A percentile compares a stretch with the other conserved stretches of the same genome.
phyloP scores from a whole-genome alignment of 2,329 filamentous ascomycete species.

The Teratosphaeria destructans region DNA sequence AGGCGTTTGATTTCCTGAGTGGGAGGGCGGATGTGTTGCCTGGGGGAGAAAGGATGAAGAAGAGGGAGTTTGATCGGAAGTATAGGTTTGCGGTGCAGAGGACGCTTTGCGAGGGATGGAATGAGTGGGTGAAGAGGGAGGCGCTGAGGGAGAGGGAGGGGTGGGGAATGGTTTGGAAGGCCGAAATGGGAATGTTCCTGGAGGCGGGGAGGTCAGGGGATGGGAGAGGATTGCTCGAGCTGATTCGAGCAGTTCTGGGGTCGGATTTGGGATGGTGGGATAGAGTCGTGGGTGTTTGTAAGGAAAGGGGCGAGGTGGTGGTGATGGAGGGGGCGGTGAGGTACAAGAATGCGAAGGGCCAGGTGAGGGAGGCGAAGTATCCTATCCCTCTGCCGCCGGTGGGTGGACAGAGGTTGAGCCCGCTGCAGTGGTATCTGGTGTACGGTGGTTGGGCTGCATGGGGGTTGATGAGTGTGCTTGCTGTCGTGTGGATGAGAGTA shows the following conservation, averaged over 20 bases:
- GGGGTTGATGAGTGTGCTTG: background rate
- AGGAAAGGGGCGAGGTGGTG: background rate
- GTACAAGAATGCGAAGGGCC: background rate
- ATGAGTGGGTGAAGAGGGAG: background rate
- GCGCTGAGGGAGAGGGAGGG: background rate
- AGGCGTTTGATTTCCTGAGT: background rate
- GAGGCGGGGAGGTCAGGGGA: background rate
- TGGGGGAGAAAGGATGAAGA: background rate
- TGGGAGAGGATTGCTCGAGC: background rate
- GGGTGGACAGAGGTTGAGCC: background rate
- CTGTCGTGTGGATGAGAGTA: background rate
- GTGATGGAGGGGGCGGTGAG: background rate
- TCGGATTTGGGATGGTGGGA: background rate
- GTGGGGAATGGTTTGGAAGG: background rate
- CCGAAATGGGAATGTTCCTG: background rate
- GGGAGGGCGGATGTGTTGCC: background rate
- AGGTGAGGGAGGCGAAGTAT: background rate
- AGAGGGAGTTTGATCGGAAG: background rate
- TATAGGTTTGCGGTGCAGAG: background rate
- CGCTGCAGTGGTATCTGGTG: background rate
- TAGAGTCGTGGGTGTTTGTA: background rate
- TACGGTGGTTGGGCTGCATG: background rate
- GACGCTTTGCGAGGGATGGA: background rate
- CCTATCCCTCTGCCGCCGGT: background rate
- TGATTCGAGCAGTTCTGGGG: background rate